Conservation (phyloP, 75 land plant species). For the Cupressus sempervirens region DNA sequence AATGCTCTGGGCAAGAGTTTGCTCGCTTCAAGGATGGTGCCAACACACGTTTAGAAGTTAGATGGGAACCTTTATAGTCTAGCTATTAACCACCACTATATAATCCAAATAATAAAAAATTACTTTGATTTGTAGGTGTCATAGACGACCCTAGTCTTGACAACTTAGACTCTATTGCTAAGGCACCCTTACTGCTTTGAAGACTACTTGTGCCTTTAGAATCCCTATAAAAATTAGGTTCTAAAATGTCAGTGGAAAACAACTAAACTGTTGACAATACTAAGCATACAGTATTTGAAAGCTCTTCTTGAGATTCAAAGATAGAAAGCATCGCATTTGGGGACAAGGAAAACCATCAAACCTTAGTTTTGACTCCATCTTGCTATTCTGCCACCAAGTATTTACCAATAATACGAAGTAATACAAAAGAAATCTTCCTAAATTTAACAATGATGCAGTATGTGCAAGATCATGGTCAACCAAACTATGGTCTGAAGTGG, state of each 20-base stretch:
- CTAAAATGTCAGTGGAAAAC: neutral
- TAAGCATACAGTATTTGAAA: neutral
- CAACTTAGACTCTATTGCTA: conserved; percentile 48
- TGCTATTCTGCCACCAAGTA: conserved; percentile 47
- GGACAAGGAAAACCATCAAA: neutral
- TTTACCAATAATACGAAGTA: neutral
- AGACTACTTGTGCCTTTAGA: conserved; percentile 23
- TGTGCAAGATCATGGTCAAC: no score
- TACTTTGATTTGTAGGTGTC: conserved; percentile 10
- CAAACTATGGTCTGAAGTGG: no score
- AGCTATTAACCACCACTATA: neutral
- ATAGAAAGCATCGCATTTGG: neutral
- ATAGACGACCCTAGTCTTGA: conserved; percentile 32
- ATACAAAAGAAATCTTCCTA: neutral
- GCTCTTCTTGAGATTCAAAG: neutral
- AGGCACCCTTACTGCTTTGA: conserved; percentile 42
- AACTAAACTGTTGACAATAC: neutral
- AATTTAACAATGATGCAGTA: neutral
- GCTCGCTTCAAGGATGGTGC: conserved; percentile 40
- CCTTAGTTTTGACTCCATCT: conserved; percentile 38
- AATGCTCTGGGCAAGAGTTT: conserved; percentile 35
- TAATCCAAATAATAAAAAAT: neutral
- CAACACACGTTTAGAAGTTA: conserved; percentile 1
- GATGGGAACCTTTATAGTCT: neutral
- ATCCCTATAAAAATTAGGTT: conserved; percentile 23